Conservation (phyloP, 345 rosid species). For the Alliaria petiolata region DNA sequence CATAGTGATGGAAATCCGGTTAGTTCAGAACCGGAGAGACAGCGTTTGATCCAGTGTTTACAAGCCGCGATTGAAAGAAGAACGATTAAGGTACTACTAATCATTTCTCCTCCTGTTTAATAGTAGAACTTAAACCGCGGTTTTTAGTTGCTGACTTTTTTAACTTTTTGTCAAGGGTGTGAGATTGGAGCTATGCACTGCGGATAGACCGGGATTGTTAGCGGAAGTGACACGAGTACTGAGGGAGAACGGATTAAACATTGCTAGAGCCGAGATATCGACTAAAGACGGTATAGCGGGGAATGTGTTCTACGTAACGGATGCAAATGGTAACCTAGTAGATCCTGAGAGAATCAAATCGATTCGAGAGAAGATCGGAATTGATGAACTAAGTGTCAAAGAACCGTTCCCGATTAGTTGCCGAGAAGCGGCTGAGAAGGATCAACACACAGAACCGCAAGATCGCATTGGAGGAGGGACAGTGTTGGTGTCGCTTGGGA, state of each 20-base stretch:
- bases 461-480: conserved; percentile 43
- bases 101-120: not conserved
- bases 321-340: conserved; percentile 58
- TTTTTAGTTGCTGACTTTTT: not conserved
- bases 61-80: conserved; percentile 88
- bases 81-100: conserved; percentile 55
- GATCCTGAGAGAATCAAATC: conserved; percentile 63
- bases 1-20: conserved; percentile 88
- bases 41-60: conserved; percentile 82
- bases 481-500: conserved; percentile 76
- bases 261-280: conserved; percentile 87
- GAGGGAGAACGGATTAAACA: conserved; percentile 81
- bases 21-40: conserved; percentile 88
- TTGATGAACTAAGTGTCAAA: conserved; percentile 53
- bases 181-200: conserved; percentile 63
- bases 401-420: conserved; percentile 42
- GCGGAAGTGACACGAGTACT: conserved; percentile 80
- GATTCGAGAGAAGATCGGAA: conserved; percentile 65
- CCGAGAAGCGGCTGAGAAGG: conserved; percentile 44
- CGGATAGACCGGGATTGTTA: conserved; percentile 63
- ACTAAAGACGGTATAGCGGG: conserved; percentile 48
- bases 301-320: conserved; percentile 76
- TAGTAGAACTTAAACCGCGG: not conserved
- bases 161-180: conserved; percentile 46
- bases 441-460: conserved; percentile 38